Percentiles rank a stretch among this genome's conserved stretches.
phyloP scores from a whole-genome alignment of 164 flowering plant genomes.

The Chimonanthus praecox region DNA sequence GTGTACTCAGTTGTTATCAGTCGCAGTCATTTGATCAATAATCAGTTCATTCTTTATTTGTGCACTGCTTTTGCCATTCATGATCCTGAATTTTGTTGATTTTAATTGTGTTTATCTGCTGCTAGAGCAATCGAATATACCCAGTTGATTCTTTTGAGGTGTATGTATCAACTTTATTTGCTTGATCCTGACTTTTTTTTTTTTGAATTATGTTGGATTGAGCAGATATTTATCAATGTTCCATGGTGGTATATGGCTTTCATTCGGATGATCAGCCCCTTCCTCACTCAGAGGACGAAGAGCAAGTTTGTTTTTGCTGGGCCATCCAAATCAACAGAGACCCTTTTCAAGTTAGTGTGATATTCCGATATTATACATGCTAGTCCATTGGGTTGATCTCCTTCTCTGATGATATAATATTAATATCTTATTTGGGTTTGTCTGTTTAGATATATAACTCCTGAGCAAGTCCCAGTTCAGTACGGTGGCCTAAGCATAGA shows the following conservation, averaged over 20 bases:
- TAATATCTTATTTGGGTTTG: neutral
- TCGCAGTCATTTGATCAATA: too few relatives aligned
- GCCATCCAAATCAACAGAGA: conserved; percentile 77
- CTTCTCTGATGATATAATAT: neutral
- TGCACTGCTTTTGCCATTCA: too few relatives aligned
- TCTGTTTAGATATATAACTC: conserved; percentile 68
- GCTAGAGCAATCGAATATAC: too few relatives aligned
- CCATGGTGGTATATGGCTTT: conserved; percentile 97
- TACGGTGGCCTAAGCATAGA: conserved; percentile 74
- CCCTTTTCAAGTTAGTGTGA: conserved; percentile 72
- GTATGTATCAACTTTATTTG: neutral
- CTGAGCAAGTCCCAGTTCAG: conserved; percentile 80
- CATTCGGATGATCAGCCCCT: conserved; percentile 72
- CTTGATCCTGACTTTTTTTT: neutral
- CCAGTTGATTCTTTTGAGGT: neutral
- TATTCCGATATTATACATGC: neutral
- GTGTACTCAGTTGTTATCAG: too few relatives aligned
- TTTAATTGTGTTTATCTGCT: too few relatives aligned
- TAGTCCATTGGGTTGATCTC: neutral
- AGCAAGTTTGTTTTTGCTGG: conserved; percentile 96
- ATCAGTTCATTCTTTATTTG: too few relatives aligned
- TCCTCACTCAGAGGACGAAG: conserved; percentile 86
- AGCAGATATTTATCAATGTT: conserved; percentile 81
- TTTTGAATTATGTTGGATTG: neutral
- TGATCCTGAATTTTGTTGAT: too few relatives aligned